phyloP scores from a whole-genome alignment of 2,329 filamentous ascomycete genomes.

The Diplodia scrobiculata region DNA sequence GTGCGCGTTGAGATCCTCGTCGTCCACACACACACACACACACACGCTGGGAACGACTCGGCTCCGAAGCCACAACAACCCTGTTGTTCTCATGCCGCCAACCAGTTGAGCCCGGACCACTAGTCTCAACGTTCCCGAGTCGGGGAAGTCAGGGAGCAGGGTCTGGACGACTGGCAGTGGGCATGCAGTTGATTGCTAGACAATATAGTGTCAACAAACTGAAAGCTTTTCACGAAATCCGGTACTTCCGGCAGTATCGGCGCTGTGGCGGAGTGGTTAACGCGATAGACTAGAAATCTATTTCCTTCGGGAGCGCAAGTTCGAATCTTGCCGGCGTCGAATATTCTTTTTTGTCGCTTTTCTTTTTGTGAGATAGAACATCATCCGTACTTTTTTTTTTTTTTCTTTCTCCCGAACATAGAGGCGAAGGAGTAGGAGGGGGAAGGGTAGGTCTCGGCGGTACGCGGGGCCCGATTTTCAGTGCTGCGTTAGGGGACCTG shows the following conservation, averaged over 20 bases:
- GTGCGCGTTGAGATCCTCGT: too few species aligned
- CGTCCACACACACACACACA: too few species aligned
- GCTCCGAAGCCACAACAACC: too few species aligned
- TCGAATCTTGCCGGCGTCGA: conserved; percentile 14
- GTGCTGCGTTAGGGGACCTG: too few species aligned
- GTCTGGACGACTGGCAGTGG: not conserved
- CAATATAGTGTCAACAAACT: too few species aligned
- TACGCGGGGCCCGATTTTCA: too few species aligned
- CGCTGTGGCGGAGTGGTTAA: conserved; percentile 16
- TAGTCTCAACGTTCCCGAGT: not conserved
- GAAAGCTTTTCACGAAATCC: not conserved
- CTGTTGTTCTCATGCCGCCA: not conserved
- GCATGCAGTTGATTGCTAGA: not conserved
- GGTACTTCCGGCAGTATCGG: not conserved
- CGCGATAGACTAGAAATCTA: conserved; percentile 17
- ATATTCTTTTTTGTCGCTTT: not conserved
- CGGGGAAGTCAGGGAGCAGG: not conserved
- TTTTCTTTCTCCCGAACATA: too few species aligned
- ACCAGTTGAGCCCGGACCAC: not conserved
- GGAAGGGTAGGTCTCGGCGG: too few species aligned
- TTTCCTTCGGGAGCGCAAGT: conserved; percentile 18
- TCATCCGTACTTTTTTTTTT: too few species aligned
- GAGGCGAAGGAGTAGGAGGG: too few species aligned
- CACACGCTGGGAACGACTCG: too few species aligned
- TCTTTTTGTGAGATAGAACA: too few species aligned